Evolutionary conservation across 768 basidiomycete species (phyloP).

Genomic region (Polyporus arcularius): DNA sequence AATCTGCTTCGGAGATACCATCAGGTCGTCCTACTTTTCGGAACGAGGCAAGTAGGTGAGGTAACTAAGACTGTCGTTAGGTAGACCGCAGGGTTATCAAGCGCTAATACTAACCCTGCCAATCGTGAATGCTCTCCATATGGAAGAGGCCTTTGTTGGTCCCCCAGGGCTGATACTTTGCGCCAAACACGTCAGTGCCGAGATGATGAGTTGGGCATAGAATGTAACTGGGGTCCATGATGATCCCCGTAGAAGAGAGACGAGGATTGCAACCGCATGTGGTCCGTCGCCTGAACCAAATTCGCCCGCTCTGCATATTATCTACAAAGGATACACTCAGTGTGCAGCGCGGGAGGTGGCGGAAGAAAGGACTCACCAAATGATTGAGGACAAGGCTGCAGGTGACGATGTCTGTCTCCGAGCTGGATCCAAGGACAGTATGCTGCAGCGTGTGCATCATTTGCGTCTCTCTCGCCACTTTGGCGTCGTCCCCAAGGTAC

Average conservation of each 20-base stretch:
- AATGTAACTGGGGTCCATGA: conserved; percentile 29
- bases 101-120: conserved; percentile 55
- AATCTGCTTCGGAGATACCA: conserved; percentile 52
- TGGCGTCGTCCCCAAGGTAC: conserved; percentile 68
- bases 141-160: conserved; percentile 23
- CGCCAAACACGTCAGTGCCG: conserved; percentile 62
- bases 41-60: conserved; percentile 56
- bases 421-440: conserved; percentile 49
- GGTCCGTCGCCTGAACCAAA: conserved; percentile 62
- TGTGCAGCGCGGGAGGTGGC: not conserved
- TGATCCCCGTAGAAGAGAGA: conserved; percentile 26
- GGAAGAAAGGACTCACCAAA: conserved; percentile 46
- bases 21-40: conserved; percentile 55
- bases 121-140: conserved; percentile 75
- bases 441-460: conserved; percentile 69
- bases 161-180: conserved; percentile 42
- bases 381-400: conserved; percentile 62
- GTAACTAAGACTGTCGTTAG: conserved; percentile 47
- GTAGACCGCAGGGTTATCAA: not conserved
- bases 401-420: conserved; percentile 65
- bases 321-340: conserved; percentile 38
- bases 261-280: conserved; percentile 24
- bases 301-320: conserved; percentile 55
- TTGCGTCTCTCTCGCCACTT: conserved; percentile 69
- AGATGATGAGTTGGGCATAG: conserved; percentile 58